Evolutionary conservation across 73 alveolate species (phyloP), one percentile per base, ranked within the genome.

Genomic region (Breviolum minutum): DNA sequence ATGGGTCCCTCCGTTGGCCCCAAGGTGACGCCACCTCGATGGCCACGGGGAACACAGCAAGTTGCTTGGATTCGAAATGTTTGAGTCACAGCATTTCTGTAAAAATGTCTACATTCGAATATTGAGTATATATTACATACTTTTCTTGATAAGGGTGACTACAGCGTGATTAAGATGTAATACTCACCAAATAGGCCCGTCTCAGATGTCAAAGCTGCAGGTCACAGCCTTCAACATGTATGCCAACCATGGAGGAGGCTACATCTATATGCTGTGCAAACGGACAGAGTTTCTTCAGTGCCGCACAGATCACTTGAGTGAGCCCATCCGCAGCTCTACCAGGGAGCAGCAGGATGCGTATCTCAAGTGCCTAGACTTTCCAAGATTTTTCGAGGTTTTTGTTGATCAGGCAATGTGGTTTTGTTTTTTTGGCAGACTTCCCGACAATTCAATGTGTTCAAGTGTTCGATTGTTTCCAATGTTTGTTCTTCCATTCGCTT

Each of bases 201-300:
- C 54, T 40, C 54, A 40, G 54, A 40, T 40, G 54, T 64, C 54
- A 40, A 40, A 40, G 54, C 54, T 40, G 54, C 54, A 90, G 88
- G 96, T 40, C 19, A 90, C 96, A 2, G 96, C 96, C 11, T 90
- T 90, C 96, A 90, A 90, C 69, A 8, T 90, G 95, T 90, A 90
- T 32, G 96, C 96, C 88, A 90, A 90, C 76, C 96, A 90, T n/a
- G 96, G 88, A 10, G 96, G 96, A 70, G 96, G 96, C 17, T 90
- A 90, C 63, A 22, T 90, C 63, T 90, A 90, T 77, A 90, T 90
- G 96, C 87, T 90, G 63, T 90, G 96, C 96, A 69, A 69, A 63
- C 73, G 96, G 63, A 48, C 62, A 26, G 22, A 62, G 20, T 90
- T 90, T 54, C 62, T 48, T 4, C 76, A 70, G 76, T 90, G 96